Conservation (phyloP, 441 rosid species). For the Metrosideros polymorpha region DNA sequence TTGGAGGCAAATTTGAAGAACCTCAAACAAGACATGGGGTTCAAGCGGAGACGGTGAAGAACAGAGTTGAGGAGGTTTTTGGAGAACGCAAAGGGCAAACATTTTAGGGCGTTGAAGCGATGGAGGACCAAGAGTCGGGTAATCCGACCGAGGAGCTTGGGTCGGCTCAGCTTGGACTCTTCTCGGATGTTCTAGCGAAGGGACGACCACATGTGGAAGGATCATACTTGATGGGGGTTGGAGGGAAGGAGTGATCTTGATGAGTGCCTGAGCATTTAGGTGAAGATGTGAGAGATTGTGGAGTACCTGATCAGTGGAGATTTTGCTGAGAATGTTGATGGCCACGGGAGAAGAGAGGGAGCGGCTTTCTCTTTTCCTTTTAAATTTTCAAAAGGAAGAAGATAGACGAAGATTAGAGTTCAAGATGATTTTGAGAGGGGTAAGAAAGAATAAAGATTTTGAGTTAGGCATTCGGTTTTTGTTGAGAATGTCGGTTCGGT, state of each 20-base stretch:
- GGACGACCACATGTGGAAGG: constrained; percentile 25
- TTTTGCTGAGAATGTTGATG: neutral
- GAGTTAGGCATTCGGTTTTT: no score
- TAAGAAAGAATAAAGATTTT: no score
- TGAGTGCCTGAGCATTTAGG: neutral
- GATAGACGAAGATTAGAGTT: no score
- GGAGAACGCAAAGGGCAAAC: constrained; percentile 51
- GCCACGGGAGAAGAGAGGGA: neutral
- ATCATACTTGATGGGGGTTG: neutral
- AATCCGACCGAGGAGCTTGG: constrained; percentile 57
- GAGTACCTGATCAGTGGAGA: neutral
- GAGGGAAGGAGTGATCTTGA: neutral
- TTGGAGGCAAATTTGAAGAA: constrained; percentile 53
- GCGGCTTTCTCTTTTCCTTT: no score
- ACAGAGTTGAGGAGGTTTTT: constrained; percentile 60
- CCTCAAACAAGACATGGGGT: constrained; percentile 48
- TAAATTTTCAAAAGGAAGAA: no score
- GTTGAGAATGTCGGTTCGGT: no score
- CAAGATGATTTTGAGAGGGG: no score
- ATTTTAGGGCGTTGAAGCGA: constrained; percentile 49
- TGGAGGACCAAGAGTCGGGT: constrained; percentile 55
- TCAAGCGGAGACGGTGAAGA: constrained; percentile 39
- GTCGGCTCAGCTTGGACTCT: constrained; percentile 38
- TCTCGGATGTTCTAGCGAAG: constrained; percentile 50
- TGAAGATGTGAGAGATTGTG: neutral